Evolutionary conservation across 148 eudicot species (phyloP), one percentile per base, ranked within the genome.

Genomic region (Cornus suecica): DNA sequence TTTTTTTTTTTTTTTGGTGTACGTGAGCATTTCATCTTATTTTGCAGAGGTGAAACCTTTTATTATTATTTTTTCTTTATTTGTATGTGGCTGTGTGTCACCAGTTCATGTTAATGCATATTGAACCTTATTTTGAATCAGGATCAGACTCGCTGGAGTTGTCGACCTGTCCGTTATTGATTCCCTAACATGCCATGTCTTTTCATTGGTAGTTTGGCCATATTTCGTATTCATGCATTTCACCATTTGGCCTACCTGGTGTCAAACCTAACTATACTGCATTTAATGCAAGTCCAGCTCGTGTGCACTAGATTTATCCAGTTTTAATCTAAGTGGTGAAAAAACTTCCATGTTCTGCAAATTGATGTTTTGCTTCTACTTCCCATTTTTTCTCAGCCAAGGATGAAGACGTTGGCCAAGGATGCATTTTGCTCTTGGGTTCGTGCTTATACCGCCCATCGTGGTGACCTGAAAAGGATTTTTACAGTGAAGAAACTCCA

Each of bases 371-470:
- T 74, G 63, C 8, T 7, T 13, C 30, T 14, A 5, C 10, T 18
- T 41, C 52, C 52, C 74, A 8, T 77, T n/a, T n/a, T n/a, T n/a
- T n/a, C 30, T 74, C 83, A 95, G 98, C 82, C 88, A 26, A 85
- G 76, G 69, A 41, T 90, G 81, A 93, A 83, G 79, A 87, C 82
- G 66, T 71, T 93, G 84, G 98, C 93, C 2, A 77, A 88, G 83
- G 83, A 81, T 60, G 94, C 97, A 68, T 96, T 96, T 79, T 86
- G 91, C 74, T 91, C 99, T 0, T 96, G 99, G 99, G 85, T 88
- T 30, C 89, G 97, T 66, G 99, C 98, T 63, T 96, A 96, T 83
- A 90, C 93, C 31, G 97, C 97, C 32, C 99, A 93, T 80, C 89
- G 91, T 67, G 97, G 97, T 32, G 99, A 93, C 58, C 89, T 96